Conservation (phyloP, 1,139 yeast species). For the Candida albicans region DNA sequence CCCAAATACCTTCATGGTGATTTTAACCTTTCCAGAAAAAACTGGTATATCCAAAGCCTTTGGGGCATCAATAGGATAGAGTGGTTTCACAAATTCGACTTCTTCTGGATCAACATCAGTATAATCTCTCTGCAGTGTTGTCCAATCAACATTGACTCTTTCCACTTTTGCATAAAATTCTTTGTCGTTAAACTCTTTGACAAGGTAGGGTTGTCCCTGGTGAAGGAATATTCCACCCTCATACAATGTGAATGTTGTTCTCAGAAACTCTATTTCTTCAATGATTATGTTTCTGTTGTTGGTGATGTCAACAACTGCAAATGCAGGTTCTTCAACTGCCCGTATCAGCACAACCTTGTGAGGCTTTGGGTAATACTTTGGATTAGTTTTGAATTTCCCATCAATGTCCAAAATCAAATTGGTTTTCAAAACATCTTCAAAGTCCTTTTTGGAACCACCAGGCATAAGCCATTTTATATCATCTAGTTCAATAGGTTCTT, state of each 20-base stretch:
- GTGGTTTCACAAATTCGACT: slow-evolving; percentile 62
- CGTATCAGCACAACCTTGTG: slow-evolving; percentile 71
- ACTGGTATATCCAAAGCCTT: slow-evolving; percentile 56
- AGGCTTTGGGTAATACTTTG: slow-evolving; percentile 78
- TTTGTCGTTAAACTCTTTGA: slow-evolving; percentile 78
- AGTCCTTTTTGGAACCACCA: slow-evolving; percentile 18
- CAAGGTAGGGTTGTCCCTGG: slow-evolving; percentile 87
- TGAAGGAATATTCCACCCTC: slow-evolving; percentile 96
- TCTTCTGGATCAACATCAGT: slow-evolving; percentile 88
- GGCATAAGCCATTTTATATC: slow-evolving; percentile 48
- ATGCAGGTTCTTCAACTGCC: slow-evolving; percentile 75
- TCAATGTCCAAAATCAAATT: slow-evolving; percentile 47
- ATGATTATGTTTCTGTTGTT: slow-evolving; percentile 70
- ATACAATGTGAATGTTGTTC: slow-evolving; percentile 87
- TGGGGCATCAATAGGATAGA: slow-evolving; percentile 26
- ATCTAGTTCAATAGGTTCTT: slow-evolving; percentile 58
- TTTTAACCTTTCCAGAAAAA: slow-evolving; percentile 70
- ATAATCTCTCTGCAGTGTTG: slow-evolving; percentile 84
- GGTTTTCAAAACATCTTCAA: slow-evolving; percentile 40
- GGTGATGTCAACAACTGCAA: slow-evolving; percentile 87
- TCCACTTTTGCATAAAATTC: slow-evolving; percentile 78
- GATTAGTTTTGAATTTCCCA: slow-evolving; percentile 59
- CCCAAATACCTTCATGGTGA: slow-evolving; percentile 83
- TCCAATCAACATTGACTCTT: slow-evolving; percentile 91
- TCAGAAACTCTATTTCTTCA: slow-evolving; percentile 86